Base-by-base conservation (phyloP, 208 protist genomes). In the Sergeia podlipaevii region DNA sequence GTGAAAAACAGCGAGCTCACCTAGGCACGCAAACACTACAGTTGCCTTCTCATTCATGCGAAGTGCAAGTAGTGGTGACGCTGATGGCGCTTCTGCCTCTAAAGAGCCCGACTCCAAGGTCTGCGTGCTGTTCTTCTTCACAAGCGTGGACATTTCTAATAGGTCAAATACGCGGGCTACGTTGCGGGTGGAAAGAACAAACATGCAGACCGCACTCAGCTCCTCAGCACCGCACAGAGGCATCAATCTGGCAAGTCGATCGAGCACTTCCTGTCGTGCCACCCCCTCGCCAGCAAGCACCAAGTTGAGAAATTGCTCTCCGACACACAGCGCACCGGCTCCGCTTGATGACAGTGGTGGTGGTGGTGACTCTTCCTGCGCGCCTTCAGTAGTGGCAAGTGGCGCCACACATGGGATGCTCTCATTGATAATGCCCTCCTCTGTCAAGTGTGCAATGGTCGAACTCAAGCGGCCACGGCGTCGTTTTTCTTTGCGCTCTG, bases 181-280 rank as follows among this genome's bases (percentile, higher is more conserved):
- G 24, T 76, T 60, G 4, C 80, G 65, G 4, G 66, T 57, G 3
- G 77, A 82, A n/a, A 80, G 58, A 29, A 89, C 17, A 45, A 76
- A 89, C 21, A 50, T 30, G 21, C 63, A 59, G 38, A 91, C 69
- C 32, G 63, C 71, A 38, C 58, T 64, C 47, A 89, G 50, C 51
- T 85, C 76, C 1, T 51, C 18, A 1, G 49, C 61, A 0, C 52
- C 58, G 13, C 64, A 49, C 1, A 50, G 47, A 13, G 84, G 84
- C 64, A 85, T 76, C 17, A 91, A 60, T 2, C 84, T 73, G 11
- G 84, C 77, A 0, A 71, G 55, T 23, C 84, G 77, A 49, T 91
- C 80, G n/a, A 85, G 20, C 51, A 80, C 57, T 64, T 82, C 79
- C 20, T 60, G 47, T 26, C 65, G 71, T 30, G 78, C 75, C 51